Percentiles rank a stretch among this genome's conserved stretches.
Conservation (phyloP, 2,329 filamentous ascomycete genomes). For the Aspergillus fijiensis region DNA sequence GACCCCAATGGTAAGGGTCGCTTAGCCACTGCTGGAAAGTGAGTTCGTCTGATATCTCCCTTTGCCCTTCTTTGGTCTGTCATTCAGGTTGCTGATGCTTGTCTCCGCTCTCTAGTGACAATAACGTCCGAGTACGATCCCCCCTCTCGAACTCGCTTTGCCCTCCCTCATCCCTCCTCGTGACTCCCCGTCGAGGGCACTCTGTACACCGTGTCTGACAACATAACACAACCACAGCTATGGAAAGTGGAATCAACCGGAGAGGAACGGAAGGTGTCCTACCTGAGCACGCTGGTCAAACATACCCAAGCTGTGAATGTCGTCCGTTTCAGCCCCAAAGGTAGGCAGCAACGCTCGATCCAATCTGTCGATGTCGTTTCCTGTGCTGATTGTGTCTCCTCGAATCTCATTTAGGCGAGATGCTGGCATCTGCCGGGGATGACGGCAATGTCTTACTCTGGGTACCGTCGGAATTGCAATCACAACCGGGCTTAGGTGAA, state of each 20-base stretch:
- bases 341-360: conserved; percentile 48
- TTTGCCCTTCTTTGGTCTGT: not conserved
- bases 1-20: conserved; percentile 88
- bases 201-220: conserved; percentile 37
- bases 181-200: conserved; percentile 3
- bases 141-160: conserved; percentile 5
- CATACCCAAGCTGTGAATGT: conserved; percentile 98
- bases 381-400: not conserved
- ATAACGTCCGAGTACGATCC: conserved; percentile 78
- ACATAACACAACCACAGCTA: conserved; percentile 54
- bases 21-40: conserved; percentile 86
- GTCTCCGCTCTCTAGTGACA: conserved; percentile 57
- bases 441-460: conserved; percentile 96
- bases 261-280: conserved; percentile 84
- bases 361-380: not conserved
- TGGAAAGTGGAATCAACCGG: conserved; percentile 87
- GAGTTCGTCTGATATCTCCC: conserved; percentile 23
- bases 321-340: conserved; percentile 91
- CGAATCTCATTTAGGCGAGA: conserved; percentile 65
- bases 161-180: conserved; percentile 11
- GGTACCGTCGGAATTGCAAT: conserved; percentile 79
- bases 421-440: conserved; percentile 91
- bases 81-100: conserved; percentile 12
- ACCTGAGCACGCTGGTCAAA: conserved; percentile 85
- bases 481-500: conserved; percentile 69